A percentile compares a stretch with the other conserved stretches of the same genome.
Conservation (phyloP, 2,329 filamentous ascomycete genomes). For the Helminthosporium solani region DNA sequence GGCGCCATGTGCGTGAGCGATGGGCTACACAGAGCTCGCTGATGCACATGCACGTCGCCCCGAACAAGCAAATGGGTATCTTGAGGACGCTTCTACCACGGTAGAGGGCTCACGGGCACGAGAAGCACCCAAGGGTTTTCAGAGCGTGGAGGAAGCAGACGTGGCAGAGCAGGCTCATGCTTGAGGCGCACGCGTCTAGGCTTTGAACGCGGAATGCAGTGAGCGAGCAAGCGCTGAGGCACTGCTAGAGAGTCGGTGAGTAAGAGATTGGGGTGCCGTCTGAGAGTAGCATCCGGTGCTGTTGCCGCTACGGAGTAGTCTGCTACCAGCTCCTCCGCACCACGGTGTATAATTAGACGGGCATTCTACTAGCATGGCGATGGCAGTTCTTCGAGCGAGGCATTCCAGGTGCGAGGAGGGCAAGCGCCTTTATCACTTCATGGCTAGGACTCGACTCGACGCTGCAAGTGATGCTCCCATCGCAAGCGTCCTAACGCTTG, state of each 20-base stretch:
- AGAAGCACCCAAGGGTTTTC: conserved; percentile 24
- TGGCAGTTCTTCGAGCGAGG: neutral
- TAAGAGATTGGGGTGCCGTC: conserved; percentile 19
- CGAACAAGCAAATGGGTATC: conserved; percentile 16
- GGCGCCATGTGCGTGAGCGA: conserved; percentile 24
- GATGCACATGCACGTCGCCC: conserved; percentile 25
- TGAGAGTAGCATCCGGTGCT: conserved; percentile 24
- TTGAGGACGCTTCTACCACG: conserved; percentile 13
- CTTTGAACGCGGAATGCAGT: neutral
- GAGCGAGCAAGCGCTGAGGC: neutral
- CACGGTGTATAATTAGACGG: neutral
- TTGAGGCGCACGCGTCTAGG: conserved; percentile 13
- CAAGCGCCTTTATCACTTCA: neutral
- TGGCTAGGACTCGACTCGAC: neutral
- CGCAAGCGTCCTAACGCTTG: conserved; percentile 31
- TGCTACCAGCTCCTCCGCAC: conserved; percentile 5
- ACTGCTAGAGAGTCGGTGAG: conserved; percentile 30
- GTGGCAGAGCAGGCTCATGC: conserved; percentile 18
- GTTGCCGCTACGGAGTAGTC: conserved; percentile 17
- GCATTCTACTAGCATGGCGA: neutral
- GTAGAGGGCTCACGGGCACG: conserved; percentile 25
- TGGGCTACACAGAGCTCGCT: conserved; percentile 30
- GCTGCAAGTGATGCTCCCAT: conserved; percentile 2
- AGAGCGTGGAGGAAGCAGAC: conserved; percentile 27
- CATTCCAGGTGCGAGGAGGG: neutral